Base-by-base conservation (phyloP, 352 stramenopile species). In the Phytophthora sansomeana region DNA sequence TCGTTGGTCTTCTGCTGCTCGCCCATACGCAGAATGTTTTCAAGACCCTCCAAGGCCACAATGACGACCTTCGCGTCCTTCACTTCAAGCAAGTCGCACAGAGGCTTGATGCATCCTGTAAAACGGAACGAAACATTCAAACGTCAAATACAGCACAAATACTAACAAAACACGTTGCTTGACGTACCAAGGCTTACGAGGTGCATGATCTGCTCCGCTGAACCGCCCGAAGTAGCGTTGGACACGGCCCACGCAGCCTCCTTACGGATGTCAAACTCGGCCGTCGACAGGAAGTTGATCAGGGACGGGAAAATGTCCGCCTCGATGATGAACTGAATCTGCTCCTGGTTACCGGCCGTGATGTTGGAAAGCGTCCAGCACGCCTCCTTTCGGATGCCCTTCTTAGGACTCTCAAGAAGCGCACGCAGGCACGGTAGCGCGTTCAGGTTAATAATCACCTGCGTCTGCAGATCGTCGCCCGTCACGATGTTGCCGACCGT, bases 301-400 rank as follows among this genome's bases (percentile, higher is more conserved):
- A 99, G 79, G 46, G 97, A 94, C 38, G 96, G 96, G 63, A 99
- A 98, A 72, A 99, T 98, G 57, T 98, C 96, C 42, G 92, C 94
- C 49, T 99, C 95, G 61, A 99, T 96, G 43, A 99, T 97, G 30
- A 90, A 92, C 75, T 99, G 96, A 57, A 99, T 99, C 86, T 99
- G 98, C 67, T 99, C 93, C 80, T 98, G 95, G 84, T 98, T 99
- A 44, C 98, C 98, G 5, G 97, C 98, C 26, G 97, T 99, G 76
- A 99, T 99, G 82, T 99, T 99, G 21, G 96, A 99, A 59, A 99
- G 96, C 28, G 97, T 99, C 98, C 98, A 99, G 84, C 97, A 99
- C 3, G 97, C 97, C 78, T 99, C 98, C 79, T 99, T 99, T 59
- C 97, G 88, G 72, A 99, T 99, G 5, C 96, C 95, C 79, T 99